These are phyloP conservation scores for Hyaloperonospora arabidopsidis DNA, from an alignment of 352 stramenopile genomes.

Conservation along the genomic window DNA sequence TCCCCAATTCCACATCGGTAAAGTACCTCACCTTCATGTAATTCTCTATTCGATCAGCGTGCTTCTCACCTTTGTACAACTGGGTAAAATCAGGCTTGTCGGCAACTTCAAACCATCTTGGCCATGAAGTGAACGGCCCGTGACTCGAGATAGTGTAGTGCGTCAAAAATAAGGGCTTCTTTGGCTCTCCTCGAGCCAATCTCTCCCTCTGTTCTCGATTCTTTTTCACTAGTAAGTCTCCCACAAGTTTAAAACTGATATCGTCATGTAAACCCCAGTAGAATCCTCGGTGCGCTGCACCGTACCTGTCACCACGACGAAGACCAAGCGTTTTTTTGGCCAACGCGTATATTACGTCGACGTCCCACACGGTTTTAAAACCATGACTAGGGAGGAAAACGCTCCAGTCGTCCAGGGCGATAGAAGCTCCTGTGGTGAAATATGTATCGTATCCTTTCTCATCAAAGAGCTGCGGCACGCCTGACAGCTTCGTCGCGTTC, in stretches of 20 bases:
- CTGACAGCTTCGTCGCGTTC: slow-evolving; percentile 18
- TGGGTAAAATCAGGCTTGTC: slow-evolving; percentile 4
- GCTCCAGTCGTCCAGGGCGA: slow-evolving; percentile 35
- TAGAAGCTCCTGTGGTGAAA: slow-evolving; percentile 29
- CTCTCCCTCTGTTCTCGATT: slow-evolving; percentile 24
- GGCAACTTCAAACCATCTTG: slow-evolving; percentile 38
- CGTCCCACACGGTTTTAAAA: slow-evolving; percentile 28
- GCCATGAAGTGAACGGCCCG: slow-evolving; percentile 48
- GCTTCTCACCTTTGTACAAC: slow-evolving; percentile 5
- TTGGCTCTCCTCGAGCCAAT: slow-evolving; percentile 10
- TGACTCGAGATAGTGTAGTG: slow-evolving; percentile 78
- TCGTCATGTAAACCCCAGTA: slow-evolving; percentile 1
- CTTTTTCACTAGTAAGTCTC: slow-evolving; percentile 41
- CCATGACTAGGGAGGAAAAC: slow-evolving; percentile 34
- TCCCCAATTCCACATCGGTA: slow-evolving; percentile 42
- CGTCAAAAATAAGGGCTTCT: slow-evolving; percentile 33
- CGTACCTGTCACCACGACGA: slow-evolving; percentile 20
- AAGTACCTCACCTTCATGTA: slow-evolving; percentile 58
- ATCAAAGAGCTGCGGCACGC: slow-evolving; percentile 38
- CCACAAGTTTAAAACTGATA: slow-evolving; percentile 32
- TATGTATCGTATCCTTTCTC: slow-evolving; percentile 34
- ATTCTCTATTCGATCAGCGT: slow-evolving; percentile 23
- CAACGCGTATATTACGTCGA: slow-evolving; percentile 20
- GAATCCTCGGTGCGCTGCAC: slow-evolving; percentile 9
- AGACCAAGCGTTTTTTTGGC: neutral